phyloP scores from a whole-genome alignment of 306 rosid species.

The Prunus armeniaca region DNA sequence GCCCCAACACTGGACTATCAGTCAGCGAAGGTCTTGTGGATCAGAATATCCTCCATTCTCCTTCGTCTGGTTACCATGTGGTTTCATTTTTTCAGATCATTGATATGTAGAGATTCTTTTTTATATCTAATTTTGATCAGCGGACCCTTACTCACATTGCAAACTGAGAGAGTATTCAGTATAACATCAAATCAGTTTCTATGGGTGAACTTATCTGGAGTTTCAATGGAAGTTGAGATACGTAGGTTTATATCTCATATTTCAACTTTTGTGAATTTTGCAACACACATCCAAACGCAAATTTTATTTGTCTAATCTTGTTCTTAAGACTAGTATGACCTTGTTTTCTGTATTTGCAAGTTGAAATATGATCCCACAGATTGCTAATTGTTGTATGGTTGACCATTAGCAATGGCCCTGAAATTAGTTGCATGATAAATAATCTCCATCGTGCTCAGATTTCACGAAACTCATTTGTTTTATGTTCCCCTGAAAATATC shows the following conservation, averaged over 20 bases:
- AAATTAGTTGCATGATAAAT: too few species aligned
- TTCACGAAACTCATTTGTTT: not conserved
- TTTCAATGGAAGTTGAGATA: slow-evolving; percentile 7
- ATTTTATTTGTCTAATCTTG: not conserved
- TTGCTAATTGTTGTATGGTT: not conserved
- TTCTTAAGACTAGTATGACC: too few species aligned
- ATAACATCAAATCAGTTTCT: slow-evolving; percentile 5
- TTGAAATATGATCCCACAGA: not conserved
- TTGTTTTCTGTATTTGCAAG: not conserved
- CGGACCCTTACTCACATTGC: not conserved
- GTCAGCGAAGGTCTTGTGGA: slow-evolving; percentile 5
- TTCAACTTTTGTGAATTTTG: not conserved
- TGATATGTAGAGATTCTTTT: slow-evolving; percentile 10
- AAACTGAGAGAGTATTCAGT: not conserved
- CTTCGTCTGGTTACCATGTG: not conserved
- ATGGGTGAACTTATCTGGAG: not conserved
- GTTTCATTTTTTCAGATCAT: not conserved
- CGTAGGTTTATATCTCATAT: not conserved
- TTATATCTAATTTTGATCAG: slow-evolving; percentile 1
- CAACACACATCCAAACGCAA: not conserved
- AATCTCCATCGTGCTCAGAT: not conserved
- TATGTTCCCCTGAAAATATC: not conserved
- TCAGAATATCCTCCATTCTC: not conserved
- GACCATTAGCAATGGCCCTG: not conserved
- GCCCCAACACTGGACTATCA: not conserved